phyloP scores from a whole-genome alignment of 495 filamentous ascomycete genomes.

The Penicillium simplicissimum region DNA sequence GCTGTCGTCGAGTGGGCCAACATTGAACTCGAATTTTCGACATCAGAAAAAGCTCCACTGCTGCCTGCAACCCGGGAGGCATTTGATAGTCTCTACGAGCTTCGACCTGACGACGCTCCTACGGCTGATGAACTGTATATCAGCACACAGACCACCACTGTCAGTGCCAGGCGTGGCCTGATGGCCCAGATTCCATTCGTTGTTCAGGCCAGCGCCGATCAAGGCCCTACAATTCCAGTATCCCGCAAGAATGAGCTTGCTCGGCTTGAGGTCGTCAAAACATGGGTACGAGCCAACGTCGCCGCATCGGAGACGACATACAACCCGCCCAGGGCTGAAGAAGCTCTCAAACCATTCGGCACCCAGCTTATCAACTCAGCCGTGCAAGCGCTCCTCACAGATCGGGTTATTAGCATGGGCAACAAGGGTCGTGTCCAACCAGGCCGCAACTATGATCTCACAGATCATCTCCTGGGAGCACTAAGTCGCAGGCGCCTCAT shows the following conservation, averaged over 20 bases:
- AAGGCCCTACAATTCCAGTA: neutral
- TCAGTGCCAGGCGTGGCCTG: slow-evolving; percentile 36
- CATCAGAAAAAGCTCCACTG: slow-evolving; percentile 43
- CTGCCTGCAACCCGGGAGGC: slow-evolving; percentile 53
- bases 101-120: slow-evolving; percentile 44
- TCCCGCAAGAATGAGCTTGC: slow-evolving; percentile 25
- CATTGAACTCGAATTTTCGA: slow-evolving; percentile 47
- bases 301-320: slow-evolving; percentile 54
- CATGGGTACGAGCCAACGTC: slow-evolving; percentile 62
- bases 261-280: slow-evolving; percentile 49
- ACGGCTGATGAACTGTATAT: slow-evolving; percentile 47
- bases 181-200: slow-evolving; percentile 44
- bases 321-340: slow-evolving; percentile 39
- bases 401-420: slow-evolving; percentile 59
- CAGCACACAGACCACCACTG: slow-evolving; percentile 29
- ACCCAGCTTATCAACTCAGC: slow-evolving; percentile 54
- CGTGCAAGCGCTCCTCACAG: slow-evolving; percentile 55
- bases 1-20: slow-evolving; percentile 72
- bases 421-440: slow-evolving; percentile 55
- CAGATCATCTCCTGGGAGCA: slow-evolving; percentile 53
- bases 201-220: slow-evolving; percentile 25
- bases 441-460: slow-evolving; percentile 57
- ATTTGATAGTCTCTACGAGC: slow-evolving; percentile 51
- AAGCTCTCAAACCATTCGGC: slow-evolving; percentile 45
- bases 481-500: slow-evolving; percentile 48